These are phyloP conservation scores for Podospora pseudocomata DNA, from an alignment of 495 filamentous ascomycete species.

Conservation along the genomic window DNA sequence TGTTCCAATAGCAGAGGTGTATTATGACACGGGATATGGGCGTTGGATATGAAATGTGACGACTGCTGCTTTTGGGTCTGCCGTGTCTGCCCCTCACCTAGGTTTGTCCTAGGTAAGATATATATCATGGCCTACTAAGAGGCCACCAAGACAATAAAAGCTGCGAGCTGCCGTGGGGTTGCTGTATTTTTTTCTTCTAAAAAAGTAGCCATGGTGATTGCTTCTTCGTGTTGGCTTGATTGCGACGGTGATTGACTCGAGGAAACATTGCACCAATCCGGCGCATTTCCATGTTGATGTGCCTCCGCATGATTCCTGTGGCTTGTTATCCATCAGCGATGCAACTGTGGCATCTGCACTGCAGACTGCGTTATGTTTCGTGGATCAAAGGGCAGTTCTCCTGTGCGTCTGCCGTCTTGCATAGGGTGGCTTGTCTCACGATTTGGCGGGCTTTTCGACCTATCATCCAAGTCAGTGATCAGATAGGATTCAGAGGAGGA, in stretches of 20 bases:
- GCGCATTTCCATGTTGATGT: slow-evolving; percentile 9
- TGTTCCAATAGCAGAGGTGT: slow-evolving; percentile 18
- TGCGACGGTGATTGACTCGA: slow-evolving; percentile 12
- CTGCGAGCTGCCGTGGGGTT: slow-evolving; percentile 12
- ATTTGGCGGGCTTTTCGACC: background rate
- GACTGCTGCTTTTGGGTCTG: background rate
- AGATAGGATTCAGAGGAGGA: background rate
- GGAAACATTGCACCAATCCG: slow-evolving; percentile 19
- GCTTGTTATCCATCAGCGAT: slow-evolving; percentile 13
- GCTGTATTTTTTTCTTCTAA: background rate
- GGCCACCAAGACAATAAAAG: slow-evolving; percentile 1
- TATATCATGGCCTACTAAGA: background rate
- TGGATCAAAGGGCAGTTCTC: background rate
- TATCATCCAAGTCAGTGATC: background rate
- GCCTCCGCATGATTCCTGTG: background rate
- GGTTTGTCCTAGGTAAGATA: background rate
- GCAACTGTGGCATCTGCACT: slow-evolving; percentile 7
- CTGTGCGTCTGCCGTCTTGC: background rate
- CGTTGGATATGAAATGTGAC: slow-evolving; percentile 6
- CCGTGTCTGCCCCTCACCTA: slow-evolving; percentile 6
- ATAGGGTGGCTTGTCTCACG: background rate
- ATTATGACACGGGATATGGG: slow-evolving; percentile 17
- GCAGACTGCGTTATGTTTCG: slow-evolving; percentile 1
- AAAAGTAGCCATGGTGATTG: slow-evolving; percentile 13
- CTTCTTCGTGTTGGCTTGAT: slow-evolving; percentile 4